Conservation (phyloP, 495 filamentous ascomycete genomes). For the Podospora pseudoanserina region DNA sequence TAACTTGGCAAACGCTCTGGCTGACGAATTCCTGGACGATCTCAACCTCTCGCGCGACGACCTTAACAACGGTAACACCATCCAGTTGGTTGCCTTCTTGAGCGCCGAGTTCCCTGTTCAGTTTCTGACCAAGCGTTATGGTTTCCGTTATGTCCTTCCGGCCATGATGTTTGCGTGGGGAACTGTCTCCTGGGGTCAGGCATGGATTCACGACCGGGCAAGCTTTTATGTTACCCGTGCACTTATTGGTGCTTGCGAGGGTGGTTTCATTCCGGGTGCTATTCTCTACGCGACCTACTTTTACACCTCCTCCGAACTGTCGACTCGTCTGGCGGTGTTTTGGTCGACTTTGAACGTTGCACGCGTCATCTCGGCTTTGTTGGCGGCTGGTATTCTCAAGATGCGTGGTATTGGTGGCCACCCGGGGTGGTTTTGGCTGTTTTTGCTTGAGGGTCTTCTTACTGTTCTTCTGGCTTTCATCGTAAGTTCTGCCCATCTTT, state of each 20-base stretch:
- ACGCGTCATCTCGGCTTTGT: constrained; percentile 48
- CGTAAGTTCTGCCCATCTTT: not conserved
- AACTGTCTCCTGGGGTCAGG: constrained; percentile 43
- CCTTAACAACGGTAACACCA: constrained; percentile 73
- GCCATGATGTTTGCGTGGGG: constrained; percentile 45
- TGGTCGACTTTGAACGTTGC: constrained; percentile 53
- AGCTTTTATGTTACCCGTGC: constrained; percentile 60
- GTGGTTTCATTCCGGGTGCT: constrained; percentile 56
- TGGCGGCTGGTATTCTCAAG: constrained; percentile 51
- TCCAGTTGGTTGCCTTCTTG: constrained; percentile 65
- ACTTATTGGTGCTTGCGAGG: constrained; percentile 60
- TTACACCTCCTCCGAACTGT: constrained; percentile 64
- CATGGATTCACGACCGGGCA: constrained; percentile 53
- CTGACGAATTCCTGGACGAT: constrained; percentile 55
- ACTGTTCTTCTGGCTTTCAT: constrained; percentile 32
- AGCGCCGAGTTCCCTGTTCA: constrained; percentile 72
- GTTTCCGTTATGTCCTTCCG: constrained; percentile 44
- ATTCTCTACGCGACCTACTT: constrained; percentile 68
- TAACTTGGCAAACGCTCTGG: constrained; percentile 53
- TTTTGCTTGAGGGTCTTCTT: constrained; percentile 50
- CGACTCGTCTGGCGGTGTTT: constrained; percentile 56
- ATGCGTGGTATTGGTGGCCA: constrained; percentile 52
- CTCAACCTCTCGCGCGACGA: constrained; percentile 51
- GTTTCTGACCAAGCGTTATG: constrained; percentile 61
- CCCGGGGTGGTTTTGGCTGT: constrained; percentile 62